Conservation (phyloP, 179 eudicot genomes). For the Beta corolliflora region DNA sequence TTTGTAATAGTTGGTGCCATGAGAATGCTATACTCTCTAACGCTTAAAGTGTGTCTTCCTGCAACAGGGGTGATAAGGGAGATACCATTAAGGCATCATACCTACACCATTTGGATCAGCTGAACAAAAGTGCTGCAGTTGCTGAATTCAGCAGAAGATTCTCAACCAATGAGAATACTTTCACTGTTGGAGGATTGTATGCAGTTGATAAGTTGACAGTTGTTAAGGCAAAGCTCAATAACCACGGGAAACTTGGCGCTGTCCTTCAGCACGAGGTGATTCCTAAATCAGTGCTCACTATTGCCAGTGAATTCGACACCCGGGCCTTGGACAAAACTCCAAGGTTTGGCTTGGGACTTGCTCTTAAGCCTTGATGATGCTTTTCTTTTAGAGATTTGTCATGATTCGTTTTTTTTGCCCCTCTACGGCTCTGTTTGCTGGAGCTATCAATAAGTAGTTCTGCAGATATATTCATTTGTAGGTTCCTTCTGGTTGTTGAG, state of each 20-base stretch:
- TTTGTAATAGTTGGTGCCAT: neutral
- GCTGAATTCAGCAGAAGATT: constrained; percentile 82
- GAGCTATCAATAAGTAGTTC: constrained; percentile 50
- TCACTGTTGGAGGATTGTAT: constrained; percentile 84
- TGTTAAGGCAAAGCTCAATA: constrained; percentile 83
- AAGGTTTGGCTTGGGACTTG: constrained; percentile 77
- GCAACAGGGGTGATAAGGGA: constrained; percentile 86
- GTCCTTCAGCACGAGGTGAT: constrained; percentile 82
- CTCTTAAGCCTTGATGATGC: constrained; percentile 71
- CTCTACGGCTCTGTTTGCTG: constrained; percentile 27
- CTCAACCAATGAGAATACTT: constrained; percentile 90
- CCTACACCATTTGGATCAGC: constrained; percentile 67
- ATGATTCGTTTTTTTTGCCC: constrained; percentile 16
- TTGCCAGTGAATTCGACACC: constrained; percentile 90
- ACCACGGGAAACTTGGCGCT: constrained; percentile 79
- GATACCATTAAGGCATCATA: constrained; percentile 81
- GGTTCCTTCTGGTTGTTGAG: constrained; percentile 31
- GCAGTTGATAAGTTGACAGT: constrained; percentile 61
- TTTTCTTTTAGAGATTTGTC: neutral
- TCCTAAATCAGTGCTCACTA: constrained; percentile 71
- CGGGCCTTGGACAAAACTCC: constrained; percentile 83
- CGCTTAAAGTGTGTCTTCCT: neutral
- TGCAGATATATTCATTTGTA: constrained; percentile 38
- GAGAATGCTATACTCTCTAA: neutral
- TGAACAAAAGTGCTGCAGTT: constrained; percentile 68